Percentiles rank a stretch among this genome's conserved stretches.
phyloP scores from a whole-genome alignment of 2,329 filamentous ascomycete species.

The Sporothrix euskadiensis region DNA sequence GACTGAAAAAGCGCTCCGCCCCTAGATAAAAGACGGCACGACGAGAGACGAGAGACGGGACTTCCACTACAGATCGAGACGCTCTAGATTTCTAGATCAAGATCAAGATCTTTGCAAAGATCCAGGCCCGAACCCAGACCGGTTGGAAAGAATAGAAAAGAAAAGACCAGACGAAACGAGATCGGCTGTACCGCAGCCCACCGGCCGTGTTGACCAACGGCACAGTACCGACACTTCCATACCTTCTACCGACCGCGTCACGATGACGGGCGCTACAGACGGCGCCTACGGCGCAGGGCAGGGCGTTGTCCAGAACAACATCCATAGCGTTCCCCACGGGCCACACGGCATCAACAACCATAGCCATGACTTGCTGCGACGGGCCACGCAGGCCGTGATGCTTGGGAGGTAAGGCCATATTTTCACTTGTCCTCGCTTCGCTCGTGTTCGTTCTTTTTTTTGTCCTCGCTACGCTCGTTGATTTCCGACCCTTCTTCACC shows the following conservation, averaged over 20 bases:
- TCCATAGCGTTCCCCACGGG: constrained; percentile 35
- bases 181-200: background rate
- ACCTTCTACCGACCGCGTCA: background rate
- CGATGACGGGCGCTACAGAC: constrained; percentile 52
- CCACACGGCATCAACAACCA: constrained; percentile 21
- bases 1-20: background rate
- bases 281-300: constrained; percentile 39
- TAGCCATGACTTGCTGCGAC: constrained; percentile 56
- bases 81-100: background rate
- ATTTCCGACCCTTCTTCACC: background rate
- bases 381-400: constrained; percentile 63
- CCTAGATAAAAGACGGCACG: background rate
- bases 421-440: background rate
- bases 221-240: background rate
- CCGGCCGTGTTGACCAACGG: background rate
- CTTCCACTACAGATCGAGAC: background rate
- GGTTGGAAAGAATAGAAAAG: background rate
- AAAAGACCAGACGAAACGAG: constrained; percentile 6
- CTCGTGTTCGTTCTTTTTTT: background rate
- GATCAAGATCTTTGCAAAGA: background rate
- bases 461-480: background rate
- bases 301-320: constrained; percentile 13
- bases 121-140: background rate
- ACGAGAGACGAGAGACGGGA: background rate
- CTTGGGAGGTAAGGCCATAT: constrained; percentile 56